phyloP scores from a whole-genome alignment of 306 rosid species.

The Vachellia pachyceras region DNA sequence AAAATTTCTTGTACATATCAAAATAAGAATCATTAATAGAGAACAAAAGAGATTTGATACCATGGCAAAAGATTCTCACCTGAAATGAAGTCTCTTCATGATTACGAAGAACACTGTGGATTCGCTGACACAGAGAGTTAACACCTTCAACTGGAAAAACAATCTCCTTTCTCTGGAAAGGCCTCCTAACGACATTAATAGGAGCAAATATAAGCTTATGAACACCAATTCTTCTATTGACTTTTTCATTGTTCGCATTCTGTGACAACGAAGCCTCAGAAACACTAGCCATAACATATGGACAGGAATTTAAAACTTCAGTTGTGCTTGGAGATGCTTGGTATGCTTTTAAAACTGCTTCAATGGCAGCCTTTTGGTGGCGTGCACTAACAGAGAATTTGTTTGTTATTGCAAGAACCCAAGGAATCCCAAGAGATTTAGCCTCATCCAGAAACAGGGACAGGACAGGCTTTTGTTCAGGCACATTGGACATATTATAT shows the following conservation, averaged over 20 bases:
- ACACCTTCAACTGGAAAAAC: slow-evolving; percentile 89
- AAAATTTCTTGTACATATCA: not conserved
- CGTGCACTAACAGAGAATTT: slow-evolving; percentile 96
- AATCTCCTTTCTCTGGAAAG: slow-evolving; percentile 78
- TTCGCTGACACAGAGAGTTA: slow-evolving; percentile 69
- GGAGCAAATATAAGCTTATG: slow-evolving; percentile 76
- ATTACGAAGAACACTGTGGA: slow-evolving; percentile 61
- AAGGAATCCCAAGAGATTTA: slow-evolving; percentile 93
- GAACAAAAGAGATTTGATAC: not conserved
- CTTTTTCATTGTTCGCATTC: slow-evolving; percentile 59
- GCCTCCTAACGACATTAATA: slow-evolving; percentile 69
- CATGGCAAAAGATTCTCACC: slow-evolving; percentile 51
- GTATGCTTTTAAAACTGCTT: slow-evolving; percentile 77
- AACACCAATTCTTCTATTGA: slow-evolving; percentile 55
- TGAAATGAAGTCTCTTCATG: slow-evolving; percentile 85
- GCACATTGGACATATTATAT: slow-evolving; percentile 54
- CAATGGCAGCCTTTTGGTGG: slow-evolving; percentile 80
- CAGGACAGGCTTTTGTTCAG: slow-evolving; percentile 76
- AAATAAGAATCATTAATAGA: slow-evolving; percentile 4
- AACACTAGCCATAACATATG: slow-evolving; percentile 81
- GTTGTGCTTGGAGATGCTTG: slow-evolving; percentile 74
- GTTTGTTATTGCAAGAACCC: slow-evolving; percentile 97
- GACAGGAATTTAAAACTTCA: slow-evolving; percentile 78
- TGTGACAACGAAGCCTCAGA: slow-evolving; percentile 68
- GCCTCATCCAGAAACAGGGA: slow-evolving; percentile 91